Evolutionary conservation across 257 asterid species (phyloP), one percentile per base, ranked within the genome.

Genomic region (Penstemon newberryi): DNA sequence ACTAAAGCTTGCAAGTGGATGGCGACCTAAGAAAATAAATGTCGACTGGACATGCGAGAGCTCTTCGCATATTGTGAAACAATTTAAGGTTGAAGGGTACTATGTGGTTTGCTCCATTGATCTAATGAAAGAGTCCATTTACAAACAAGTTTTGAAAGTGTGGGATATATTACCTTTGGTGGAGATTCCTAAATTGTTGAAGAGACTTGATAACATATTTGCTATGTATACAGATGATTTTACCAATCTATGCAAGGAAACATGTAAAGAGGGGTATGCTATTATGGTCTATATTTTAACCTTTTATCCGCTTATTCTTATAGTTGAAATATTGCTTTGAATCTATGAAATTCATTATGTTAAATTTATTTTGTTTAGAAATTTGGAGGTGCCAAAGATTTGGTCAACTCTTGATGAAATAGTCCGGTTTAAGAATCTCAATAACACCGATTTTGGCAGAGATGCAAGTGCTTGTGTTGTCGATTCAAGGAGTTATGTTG

Each of bases 11-110:
- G 85, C 93, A 47, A 61, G 80, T 49, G 96, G 92, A 37, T 86
- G 96, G 96, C 83, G 89, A 69, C 93, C 92, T 5, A 81, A 75
- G 78, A 88, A 74, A 53, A 67, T 62, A 60, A 70, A 64, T 37
- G 78, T 84, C 69, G 87, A 88, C 67, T 53, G 42, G 66, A 42
- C 67, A 43, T 86, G 86, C 40, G 78, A 79, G 73, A 75, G 61
- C 73, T 81, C 89, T 47, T 63, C 69, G 0, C 73, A 79, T 60
- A 56, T 79, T 44, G 69, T 88, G 73, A 77, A 88, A 49, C 75
- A 79, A 36, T 82, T 81, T 64, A 81, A 80, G 77, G 84, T 86
- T 66, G 80, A 82, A 38, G 75, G 76, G 10, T 66, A 63, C 42
- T 82, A 50, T 50, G 55, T 78, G 39, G 73, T 88, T 62, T 88